phyloP scores from a whole-genome alignment of 768 basidiomycete genomes.

The Mycena polygramma region DNA sequence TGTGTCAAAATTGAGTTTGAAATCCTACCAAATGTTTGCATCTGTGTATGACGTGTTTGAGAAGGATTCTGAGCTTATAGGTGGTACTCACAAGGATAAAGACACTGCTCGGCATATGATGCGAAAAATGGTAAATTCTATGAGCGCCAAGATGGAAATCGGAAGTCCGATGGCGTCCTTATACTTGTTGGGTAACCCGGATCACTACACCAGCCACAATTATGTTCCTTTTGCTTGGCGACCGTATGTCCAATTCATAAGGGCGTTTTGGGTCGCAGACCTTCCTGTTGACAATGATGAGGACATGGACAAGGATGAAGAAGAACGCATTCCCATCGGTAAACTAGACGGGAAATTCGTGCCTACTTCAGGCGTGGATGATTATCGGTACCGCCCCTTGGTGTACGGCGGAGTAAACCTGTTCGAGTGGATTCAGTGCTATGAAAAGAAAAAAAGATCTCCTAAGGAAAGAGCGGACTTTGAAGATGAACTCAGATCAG shows the following conservation, averaged over 20 bases:
- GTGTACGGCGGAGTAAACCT: slow-evolving; percentile 27
- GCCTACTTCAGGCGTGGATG: slow-evolving; percentile 40
- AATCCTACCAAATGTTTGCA: no score
- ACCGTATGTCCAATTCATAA: slow-evolving; percentile 26
- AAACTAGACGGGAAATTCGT: slow-evolving; percentile 15
- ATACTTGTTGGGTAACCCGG: slow-evolving; percentile 49
- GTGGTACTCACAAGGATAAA: no score
- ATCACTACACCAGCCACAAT: slow-evolving; percentile 49
- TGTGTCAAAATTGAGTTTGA: no score
- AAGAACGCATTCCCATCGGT: neutral
- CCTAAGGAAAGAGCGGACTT: neutral
- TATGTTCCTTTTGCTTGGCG: slow-evolving; percentile 49
- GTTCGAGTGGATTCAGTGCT: slow-evolving; percentile 39
- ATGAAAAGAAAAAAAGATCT: slow-evolving; percentile 7
- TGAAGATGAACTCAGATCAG: no score
- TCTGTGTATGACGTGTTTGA: no score
- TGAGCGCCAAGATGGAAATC: no score
- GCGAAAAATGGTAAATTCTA: no score
- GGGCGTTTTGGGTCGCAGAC: neutral
- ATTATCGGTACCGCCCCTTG: slow-evolving; percentile 38
- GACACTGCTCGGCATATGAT: no score
- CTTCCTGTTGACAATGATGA: neutral
- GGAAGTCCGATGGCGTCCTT: slow-evolving; percentile 32
- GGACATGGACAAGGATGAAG: neutral
- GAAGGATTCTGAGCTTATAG: no score